phyloP scores from a whole-genome alignment of 1,139 yeast species.

The Candida gigantensis region DNA sequence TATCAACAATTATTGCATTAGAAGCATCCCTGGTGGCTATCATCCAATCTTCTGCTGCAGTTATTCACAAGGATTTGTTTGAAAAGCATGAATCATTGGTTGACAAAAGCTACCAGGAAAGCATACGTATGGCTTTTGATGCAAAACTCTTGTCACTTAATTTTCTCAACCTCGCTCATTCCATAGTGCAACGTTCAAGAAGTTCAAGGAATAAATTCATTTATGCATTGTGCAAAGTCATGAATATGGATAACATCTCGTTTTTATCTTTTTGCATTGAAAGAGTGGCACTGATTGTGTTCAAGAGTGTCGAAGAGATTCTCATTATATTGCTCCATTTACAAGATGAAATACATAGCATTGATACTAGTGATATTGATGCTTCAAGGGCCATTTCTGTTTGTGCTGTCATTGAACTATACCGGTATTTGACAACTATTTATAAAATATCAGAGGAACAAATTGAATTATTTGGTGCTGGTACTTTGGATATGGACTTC shows the following conservation, averaged over 20 bases:
- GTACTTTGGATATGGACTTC: constrained; percentile 11
- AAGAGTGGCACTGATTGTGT: constrained; percentile 34
- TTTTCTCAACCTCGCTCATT: constrained; percentile 36
- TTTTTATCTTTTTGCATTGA: constrained; percentile 10
- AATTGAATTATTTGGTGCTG: constrained; percentile 11
- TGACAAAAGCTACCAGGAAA: constrained; percentile 64
- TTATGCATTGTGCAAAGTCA: constrained; percentile 26
- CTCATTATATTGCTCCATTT: constrained; percentile 18
- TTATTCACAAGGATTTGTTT: constrained; percentile 55
- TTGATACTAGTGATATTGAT: constrained; percentile 38
- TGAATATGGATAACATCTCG: constrained; percentile 18
- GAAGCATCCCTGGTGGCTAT: constrained; percentile 51
- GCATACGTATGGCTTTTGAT: constrained; percentile 55
- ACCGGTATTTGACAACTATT: constrained; percentile 21
- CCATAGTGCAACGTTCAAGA: constrained; percentile 34
- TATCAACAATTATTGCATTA: constrained; percentile 70
- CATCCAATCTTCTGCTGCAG: constrained; percentile 51
- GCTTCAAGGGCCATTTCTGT: constrained; percentile 4
- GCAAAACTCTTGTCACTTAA: constrained; percentile 34
- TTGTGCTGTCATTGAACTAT: constrained; percentile 22
- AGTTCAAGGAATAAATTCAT: constrained; percentile 51
- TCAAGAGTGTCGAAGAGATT: constrained; percentile 44
- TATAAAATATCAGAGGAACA: constrained; percentile 23
- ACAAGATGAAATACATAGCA: constrained; percentile 22
- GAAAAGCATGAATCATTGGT: constrained; percentile 71